These are phyloP conservation scores for Ophiosphaerella narmari DNA, from an alignment of 2,329 filamentous ascomycete species.

Conservation along the genomic window DNA sequence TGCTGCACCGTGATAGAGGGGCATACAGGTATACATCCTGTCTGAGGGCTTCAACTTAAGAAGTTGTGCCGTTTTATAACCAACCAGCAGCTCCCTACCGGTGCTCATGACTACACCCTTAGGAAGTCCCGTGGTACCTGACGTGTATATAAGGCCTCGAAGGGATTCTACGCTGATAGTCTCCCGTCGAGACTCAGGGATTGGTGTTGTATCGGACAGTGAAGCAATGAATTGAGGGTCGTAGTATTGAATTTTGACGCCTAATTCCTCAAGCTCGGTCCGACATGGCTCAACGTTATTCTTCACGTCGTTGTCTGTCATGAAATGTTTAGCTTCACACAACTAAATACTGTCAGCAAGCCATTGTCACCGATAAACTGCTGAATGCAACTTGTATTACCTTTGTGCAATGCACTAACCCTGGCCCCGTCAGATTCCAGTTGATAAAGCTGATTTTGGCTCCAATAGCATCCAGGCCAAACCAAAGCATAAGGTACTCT, in stretches of 20 bases:
- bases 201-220: slow-evolving; percentile 23
- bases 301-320: slow-evolving; percentile 54
- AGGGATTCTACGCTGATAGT: slow-evolving; percentile 30
- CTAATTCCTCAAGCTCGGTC: slow-evolving; percentile 24
- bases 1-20: slow-evolving; percentile 44
- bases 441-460: slow-evolving; percentile 42
- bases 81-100: slow-evolving; percentile 33
- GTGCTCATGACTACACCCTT: slow-evolving; percentile 39
- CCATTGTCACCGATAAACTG: neutral
- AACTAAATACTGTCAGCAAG: slow-evolving; percentile 54
- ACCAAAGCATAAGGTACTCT: slow-evolving; percentile 46
- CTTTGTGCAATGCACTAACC: slow-evolving; percentile 43
- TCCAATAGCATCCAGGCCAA: slow-evolving; percentile 43
- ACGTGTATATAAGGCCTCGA: slow-evolving; percentile 42
- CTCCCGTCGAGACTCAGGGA: slow-evolving; percentile 31
- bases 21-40: slow-evolving; percentile 46
- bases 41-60: slow-evolving; percentile 34
- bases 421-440: slow-evolving; percentile 42
- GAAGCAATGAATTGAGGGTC: slow-evolving; percentile 29
- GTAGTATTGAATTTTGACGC: slow-evolving; percentile 38
- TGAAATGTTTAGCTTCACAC: slow-evolving; percentile 54
- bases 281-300: slow-evolving; percentile 48
- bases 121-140: slow-evolving; percentile 43
- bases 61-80: slow-evolving; percentile 27
- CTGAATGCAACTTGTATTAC: slow-evolving; percentile 41